Percentiles rank a stretch among this genome's conserved stretches.
phyloP scores from a whole-genome alignment of 2,329 filamentous ascomycete genomes.

The Ceratocystis lukuohia region DNA sequence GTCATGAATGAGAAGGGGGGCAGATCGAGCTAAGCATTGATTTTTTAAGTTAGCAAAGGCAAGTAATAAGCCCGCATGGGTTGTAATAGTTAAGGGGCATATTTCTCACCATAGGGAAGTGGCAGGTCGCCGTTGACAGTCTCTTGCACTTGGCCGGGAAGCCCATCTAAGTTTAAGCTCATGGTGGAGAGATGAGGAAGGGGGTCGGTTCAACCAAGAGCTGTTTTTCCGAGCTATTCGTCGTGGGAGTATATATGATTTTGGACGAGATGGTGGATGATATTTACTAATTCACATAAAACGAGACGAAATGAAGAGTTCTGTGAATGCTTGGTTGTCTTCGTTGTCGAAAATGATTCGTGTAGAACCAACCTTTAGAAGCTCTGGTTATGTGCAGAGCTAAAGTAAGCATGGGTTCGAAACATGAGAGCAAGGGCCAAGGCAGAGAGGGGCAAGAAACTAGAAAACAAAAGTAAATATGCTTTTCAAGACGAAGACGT shows the following conservation, averaged over 20 bases:
- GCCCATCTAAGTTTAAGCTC: conserved; percentile 14
- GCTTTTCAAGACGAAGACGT: not conserved
- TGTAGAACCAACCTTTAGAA: not conserved
- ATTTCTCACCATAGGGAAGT: conserved; percentile 18
- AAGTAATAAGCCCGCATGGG: not conserved
- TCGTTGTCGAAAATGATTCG: not conserved
- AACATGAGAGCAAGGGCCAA: not conserved
- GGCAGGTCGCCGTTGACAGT: conserved; percentile 16
- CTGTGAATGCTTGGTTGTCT: not conserved
- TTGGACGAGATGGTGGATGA: not conserved
- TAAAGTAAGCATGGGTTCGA: not conserved
- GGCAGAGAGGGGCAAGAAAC: not conserved
- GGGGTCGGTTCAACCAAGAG: not conserved
- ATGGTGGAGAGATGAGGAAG: not conserved
- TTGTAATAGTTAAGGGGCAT: not conserved
- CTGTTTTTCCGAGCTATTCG: not conserved
- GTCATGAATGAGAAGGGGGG: conserved; percentile 20
- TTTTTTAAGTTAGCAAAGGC: not conserved
- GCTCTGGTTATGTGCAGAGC: not conserved
- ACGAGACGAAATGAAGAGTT: not conserved
- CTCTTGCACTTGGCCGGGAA: conserved; percentile 13
- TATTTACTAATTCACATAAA: no score
- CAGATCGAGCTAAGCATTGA: conserved; percentile 17
- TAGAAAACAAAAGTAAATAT: not conserved
- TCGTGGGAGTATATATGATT: not conserved